These are phyloP conservation scores for Nectriaceae sp. DNA, from an alignment of 2,329 filamentous ascomycete species.

Conservation along the genomic window DNA sequence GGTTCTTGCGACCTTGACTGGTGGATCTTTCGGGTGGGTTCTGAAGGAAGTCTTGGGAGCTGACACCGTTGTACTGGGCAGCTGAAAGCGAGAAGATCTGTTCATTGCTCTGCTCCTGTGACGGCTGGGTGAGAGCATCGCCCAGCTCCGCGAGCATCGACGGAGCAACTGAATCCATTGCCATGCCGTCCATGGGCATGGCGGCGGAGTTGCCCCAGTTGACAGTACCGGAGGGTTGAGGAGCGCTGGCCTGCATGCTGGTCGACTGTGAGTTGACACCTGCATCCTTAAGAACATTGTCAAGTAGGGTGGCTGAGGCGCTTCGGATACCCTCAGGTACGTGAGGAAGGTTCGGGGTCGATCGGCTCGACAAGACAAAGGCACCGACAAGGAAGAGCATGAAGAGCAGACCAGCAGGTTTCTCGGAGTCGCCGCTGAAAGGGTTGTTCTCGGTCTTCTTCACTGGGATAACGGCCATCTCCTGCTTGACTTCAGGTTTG, in stretches of 20 bases:
- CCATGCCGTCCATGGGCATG: constrained; percentile 46
- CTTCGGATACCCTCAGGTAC: constrained; percentile 81
- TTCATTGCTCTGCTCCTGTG: constrained; percentile 83
- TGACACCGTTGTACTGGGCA: constrained; percentile 83
- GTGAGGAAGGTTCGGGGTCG: constrained; percentile 70
- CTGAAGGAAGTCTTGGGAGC: constrained; percentile 66
- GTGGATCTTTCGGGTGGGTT: constrained; percentile 54
- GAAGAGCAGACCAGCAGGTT: constrained; percentile 75
- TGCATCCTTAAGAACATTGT: constrained; percentile 81
- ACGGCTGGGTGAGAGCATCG: constrained; percentile 70
- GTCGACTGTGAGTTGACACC: constrained; percentile 55
- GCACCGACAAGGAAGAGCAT: constrained; percentile 97
- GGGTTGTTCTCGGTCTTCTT: constrained; percentile 48
- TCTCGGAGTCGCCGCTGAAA: constrained; percentile 54
- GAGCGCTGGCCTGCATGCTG: constrained; percentile 45
- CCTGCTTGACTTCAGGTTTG: constrained; percentile 62
- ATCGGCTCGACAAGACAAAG: constrained; percentile 87
- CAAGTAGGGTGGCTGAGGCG: constrained; percentile 74
- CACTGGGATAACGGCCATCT: constrained; percentile 53
- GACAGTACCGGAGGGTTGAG: constrained; percentile 53
- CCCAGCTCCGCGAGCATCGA: constrained; percentile 68
- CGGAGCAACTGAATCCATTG: constrained; percentile 45
- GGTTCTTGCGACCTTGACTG: constrained; percentile 69
- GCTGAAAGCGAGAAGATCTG: constrained; percentile 85
- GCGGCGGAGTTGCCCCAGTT: constrained; percentile 37